phyloP scores from a whole-genome alignment of 73 alveolate genomes.

The Paraurostyla sp. region DNA sequence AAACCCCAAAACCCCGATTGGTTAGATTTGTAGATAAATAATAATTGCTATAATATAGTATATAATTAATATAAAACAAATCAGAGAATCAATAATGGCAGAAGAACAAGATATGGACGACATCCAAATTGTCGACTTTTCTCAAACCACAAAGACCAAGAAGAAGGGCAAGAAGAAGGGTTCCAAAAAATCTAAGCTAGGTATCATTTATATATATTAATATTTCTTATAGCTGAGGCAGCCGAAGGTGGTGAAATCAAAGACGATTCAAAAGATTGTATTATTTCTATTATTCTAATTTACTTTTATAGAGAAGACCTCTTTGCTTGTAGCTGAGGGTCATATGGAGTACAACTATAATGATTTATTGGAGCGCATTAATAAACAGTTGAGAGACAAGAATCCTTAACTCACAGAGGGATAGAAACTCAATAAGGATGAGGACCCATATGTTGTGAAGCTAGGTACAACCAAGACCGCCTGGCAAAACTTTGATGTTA shows the following conservation, averaged over 20 bases:
- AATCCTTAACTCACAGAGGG: neutral
- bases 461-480: slow-evolving; percentile 84
- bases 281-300: neutral
- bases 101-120: neutral
- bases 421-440: neutral
- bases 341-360: slow-evolving; percentile 30
- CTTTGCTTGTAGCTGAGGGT: slow-evolving; percentile 44
- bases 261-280: neutral
- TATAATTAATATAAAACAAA: no score
- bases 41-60: no score
- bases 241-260: slow-evolving; percentile 29
- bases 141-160: slow-evolving; percentile 23
- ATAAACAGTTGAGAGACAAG: neutral
- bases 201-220: neutral
- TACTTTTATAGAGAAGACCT: slow-evolving; percentile 11
- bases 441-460: slow-evolving; percentile 78
- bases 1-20: no score
- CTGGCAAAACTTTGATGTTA: slow-evolving; percentile 83
- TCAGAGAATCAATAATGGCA: no score
- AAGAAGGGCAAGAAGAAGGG: slow-evolving; percentile 60
- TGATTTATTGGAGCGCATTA: slow-evolving; percentile 31
- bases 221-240: neutral
- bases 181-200: slow-evolving; percentile 40
- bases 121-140: slow-evolving; percentile 43
- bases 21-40: no score